Base-by-base conservation (phyloP, 495 filamentous ascomycete genomes). In the Umbilicaria muhlenbergii region DNA sequence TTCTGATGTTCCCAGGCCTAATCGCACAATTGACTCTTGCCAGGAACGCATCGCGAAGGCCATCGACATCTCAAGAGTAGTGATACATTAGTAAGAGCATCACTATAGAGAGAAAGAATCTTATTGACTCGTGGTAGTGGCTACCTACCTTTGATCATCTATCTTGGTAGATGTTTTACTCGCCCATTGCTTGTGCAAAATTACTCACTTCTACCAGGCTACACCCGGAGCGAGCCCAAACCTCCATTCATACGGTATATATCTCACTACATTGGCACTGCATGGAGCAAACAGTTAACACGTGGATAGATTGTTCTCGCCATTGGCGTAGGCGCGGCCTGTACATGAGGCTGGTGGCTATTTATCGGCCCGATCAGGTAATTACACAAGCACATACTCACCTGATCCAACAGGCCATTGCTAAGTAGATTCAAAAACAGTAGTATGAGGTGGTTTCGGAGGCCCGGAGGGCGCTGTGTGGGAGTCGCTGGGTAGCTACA, bases 11-110 rank as follows among this genome's bases (percentile, higher is more conserved):
- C 0, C 10, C 15, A 36, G n/a, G 13, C 4, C 32, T 11, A 3
- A 16, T 12, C 18, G 19, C 24, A 5, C 8, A 4, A 21, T 11
- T 32, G 11, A 18, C 35, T 16, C 36, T 11, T 15, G 7, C 18
- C 49, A 95, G 91, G 91, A 98, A 75, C 84, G 91, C 67, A 94
- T 96, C 64, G 77, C 85, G 55, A 87, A 84, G 66, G 70, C 94
- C 59, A 86, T 98, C 55, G 91, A 98, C 60, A 68, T 94, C 59
- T 92, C 86, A 42, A 77, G 89, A 47, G 77, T 96, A 50, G 86
- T 85, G n/a, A 82, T 98, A 58, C 91, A 98, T 69, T 98, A 96
- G 88, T 94, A 75, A 38, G 76, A 50, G 19, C 33, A 28, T 32
- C 44, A 40, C 12, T 5, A n/a, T 2, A 28, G 17, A 13, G 19